A percentile compares a stretch with the other conserved stretches of the same genome.
These are phyloP conservation scores for Sisymbrium altissimum DNA, from an alignment of 345 rosid genomes.

Conservation along the genomic window DNA sequence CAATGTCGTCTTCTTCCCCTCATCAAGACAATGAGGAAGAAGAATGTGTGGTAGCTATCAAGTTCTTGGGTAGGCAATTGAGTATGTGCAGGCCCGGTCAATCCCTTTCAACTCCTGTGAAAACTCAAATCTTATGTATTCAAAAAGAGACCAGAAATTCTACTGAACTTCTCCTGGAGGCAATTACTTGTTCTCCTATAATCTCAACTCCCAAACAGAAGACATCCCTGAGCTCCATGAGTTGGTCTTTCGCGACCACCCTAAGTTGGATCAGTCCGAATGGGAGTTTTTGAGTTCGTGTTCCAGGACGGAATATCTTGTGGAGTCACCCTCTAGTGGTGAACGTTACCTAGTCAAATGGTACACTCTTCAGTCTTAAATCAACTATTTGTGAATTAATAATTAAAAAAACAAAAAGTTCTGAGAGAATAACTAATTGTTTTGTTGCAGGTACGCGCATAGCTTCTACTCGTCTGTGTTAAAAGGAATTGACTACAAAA, in stretches of 20 bases:
- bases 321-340: conserved; percentile 1
- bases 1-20: not conserved
- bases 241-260: not conserved
- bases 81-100: not conserved
- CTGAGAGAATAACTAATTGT: too few relatives aligned
- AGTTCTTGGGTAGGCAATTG: not conserved
- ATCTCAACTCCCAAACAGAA: not conserved
- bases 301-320: not conserved
- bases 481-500: not conserved
- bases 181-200: not conserved
- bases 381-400: too few relatives aligned
- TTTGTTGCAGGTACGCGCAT: not conserved
- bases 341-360: conserved; percentile 6
- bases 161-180: conserved; percentile 16
- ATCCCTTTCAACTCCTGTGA: not conserved
- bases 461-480: not conserved
- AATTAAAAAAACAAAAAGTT: too few relatives aligned
- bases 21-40: not conserved
- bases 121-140: not conserved
- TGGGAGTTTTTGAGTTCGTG: conserved; percentile 17
- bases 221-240: not conserved
- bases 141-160: not conserved
- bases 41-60: not conserved
- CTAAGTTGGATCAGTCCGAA: not conserved
- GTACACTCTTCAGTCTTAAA: too few relatives aligned